These are phyloP conservation scores for Sorghum bicolor DNA, from an alignment of 176 grass and related monocot genomes.

Conservation along the genomic window Sorghum_bicolor_NCBIv3 NC_012878.2:52674501-52675000, in stretches of 20 bases:
- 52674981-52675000: background rate
- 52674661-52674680: slow-evolving; percentile 20
- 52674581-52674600: slow-evolving; percentile 32
- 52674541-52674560: slow-evolving; percentile 41
- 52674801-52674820: no score
- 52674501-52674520: slow-evolving; percentile 70
- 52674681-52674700: slow-evolving; percentile 4
- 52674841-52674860: no score
- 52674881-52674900: no score
- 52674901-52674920: background rate
- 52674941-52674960: background rate
- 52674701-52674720: slow-evolving; percentile 11
- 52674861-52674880: no score
- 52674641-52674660: slow-evolving; percentile 38
- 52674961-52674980: background rate
- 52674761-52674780: no score
- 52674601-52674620: background rate
- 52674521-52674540: slow-evolving; percentile 75
- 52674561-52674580: slow-evolving; percentile 37
- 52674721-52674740: slow-evolving; percentile 5
- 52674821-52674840: no score
- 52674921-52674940: background rate
- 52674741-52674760: no score
- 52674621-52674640: slow-evolving; percentile 10
- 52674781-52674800: no score